Base-by-base conservation (phyloP, 805 yeast genomes). In the Jamesozyma rosinii region DNA sequence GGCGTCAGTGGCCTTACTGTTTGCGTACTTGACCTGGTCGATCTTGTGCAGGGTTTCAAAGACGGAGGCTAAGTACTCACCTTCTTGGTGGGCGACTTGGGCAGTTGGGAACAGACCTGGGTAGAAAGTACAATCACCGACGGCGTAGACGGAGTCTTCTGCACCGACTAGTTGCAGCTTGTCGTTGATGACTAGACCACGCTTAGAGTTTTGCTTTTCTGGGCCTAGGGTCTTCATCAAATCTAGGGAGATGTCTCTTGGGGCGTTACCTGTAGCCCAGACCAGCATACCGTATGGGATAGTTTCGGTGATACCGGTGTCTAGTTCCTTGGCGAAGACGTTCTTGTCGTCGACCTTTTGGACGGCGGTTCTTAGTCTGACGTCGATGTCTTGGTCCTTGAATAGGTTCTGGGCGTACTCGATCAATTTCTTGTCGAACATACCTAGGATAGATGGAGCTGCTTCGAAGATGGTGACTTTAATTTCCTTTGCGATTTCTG, bases 221-320 rank as follows among this genome's bases (percentile, higher is more conserved):
- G 76, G 83, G 37, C 84, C 82, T 52, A 90, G 70, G 65, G 75
- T 74, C 37, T 74, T 58, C 64, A 85, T 76, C 57, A 89, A 70
- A 55, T 77, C 75, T 49, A 76, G 71, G 40, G 84, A 75, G 40
- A 90, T 71, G 36, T 77, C 79, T 67, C 97, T 79, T 50, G 87
- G 88, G 43, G 89, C 88, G 66, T 89, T 88, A 69, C 97, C 97
- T 49, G 96, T 89, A 46, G 97, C 97, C 97, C 97, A 89, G 49
- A 89, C 94, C 53, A 89, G 74, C 55, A 87, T 73, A 61, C 97
- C 97, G 63, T 89, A 89, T 39, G 95, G 95, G 57, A 89, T 71
- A 39, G 75, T 80, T 19, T 95, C 95, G 51, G 80, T 80, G 29
- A 77, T 74, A 33, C 77, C 74, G 14, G 35, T 46, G 32, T 72